A percentile compares a stretch with the other conserved stretches of the same genome.
Conservation (phyloP, 257 asterid species). For the Anisodus tanguticus region DNA sequence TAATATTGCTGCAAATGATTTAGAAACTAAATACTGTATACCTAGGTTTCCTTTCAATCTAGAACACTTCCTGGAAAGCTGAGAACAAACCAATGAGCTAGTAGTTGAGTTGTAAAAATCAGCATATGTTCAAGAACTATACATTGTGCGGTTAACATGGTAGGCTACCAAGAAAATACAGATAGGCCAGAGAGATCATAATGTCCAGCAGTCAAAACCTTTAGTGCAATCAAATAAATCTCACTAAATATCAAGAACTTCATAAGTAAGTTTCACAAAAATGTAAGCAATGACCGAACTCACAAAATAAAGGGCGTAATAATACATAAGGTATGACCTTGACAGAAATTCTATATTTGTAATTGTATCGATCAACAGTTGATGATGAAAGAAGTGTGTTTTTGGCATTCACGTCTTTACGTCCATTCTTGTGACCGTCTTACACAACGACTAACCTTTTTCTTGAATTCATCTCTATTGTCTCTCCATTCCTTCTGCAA, state of each 20-base stretch:
- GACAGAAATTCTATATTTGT: not conserved
- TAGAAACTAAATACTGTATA: too few relatives aligned
- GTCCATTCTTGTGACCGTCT: constrained; percentile 91
- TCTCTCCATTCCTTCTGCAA: constrained; percentile 99
- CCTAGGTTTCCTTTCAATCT: too few relatives aligned
- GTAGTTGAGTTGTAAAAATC: too few relatives aligned
- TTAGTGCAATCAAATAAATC: not conserved
- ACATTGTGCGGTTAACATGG: constrained; percentile 14
- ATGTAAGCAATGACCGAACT: not conserved
- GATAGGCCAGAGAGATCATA: not conserved
- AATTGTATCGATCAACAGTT: not conserved
- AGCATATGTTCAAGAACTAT: not conserved
- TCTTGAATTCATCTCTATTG: constrained; percentile 83
- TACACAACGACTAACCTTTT: constrained; percentile 91
- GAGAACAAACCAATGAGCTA: too few relatives aligned
- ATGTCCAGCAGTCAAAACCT: not conserved
- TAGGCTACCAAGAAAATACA: constrained; percentile 3
- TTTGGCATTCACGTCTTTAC: not conserved
- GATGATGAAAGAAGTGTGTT: constrained; percentile 26
- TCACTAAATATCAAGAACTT: not conserved
- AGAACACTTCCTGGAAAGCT: too few relatives aligned
- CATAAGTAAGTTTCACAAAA: not conserved
- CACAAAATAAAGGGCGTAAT: not conserved
- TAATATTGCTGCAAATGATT: too few relatives aligned
- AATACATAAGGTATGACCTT: constrained; percentile 17